Evolutionary conservation across 345 rosid genomes (phyloP).

Genomic region (Salix dunnii): DNA sequence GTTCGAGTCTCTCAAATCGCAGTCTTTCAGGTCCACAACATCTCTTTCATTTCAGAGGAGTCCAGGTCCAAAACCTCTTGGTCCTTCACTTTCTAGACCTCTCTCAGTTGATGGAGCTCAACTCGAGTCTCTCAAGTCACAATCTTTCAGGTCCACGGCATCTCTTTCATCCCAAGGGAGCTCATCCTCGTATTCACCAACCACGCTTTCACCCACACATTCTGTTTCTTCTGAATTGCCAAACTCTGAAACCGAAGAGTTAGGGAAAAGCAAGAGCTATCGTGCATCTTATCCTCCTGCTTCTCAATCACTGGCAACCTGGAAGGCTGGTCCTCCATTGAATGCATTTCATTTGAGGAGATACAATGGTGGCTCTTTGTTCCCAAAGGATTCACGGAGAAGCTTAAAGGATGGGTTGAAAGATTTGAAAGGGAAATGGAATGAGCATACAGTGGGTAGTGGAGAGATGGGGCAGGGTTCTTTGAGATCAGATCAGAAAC

Average conservation of each 20-base stretch:
- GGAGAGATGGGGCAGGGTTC: conserved; percentile 31
- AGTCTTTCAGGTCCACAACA: conserved; percentile 40
- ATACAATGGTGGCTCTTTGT: conserved; percentile 34
- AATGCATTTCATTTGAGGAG: conserved; percentile 39
- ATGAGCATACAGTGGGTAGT: conserved; percentile 19
- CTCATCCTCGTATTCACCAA: conserved; percentile 40
- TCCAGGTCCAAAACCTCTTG: conserved; percentile 16
- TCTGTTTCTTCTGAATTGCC: conserved; percentile 37
- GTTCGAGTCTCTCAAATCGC: conserved; percentile 36
- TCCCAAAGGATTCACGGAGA: conserved; percentile 21
- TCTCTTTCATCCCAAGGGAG: conserved; percentile 45
- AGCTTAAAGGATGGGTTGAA: conserved; percentile 19
- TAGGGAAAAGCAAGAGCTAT: conserved; percentile 33
- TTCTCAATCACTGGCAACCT: conserved; percentile 12
- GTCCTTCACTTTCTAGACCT: conserved; percentile 47
- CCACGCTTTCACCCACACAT: conserved; percentile 40
- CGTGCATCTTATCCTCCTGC: conserved; percentile 28
- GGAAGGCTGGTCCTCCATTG: conserved; percentile 18
- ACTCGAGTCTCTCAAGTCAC: conserved; percentile 35
- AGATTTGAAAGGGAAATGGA: conserved; percentile 17
- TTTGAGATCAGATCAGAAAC: conserved; percentile 33
- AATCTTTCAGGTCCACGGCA: conserved; percentile 41
- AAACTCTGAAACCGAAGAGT: conserved; percentile 37
- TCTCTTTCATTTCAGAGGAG: conserved; percentile 44
- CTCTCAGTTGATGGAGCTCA: conserved; percentile 60